phyloP scores from a whole-genome alignment of 163 green algal genomes.

The Picocystis sp. region DNA sequence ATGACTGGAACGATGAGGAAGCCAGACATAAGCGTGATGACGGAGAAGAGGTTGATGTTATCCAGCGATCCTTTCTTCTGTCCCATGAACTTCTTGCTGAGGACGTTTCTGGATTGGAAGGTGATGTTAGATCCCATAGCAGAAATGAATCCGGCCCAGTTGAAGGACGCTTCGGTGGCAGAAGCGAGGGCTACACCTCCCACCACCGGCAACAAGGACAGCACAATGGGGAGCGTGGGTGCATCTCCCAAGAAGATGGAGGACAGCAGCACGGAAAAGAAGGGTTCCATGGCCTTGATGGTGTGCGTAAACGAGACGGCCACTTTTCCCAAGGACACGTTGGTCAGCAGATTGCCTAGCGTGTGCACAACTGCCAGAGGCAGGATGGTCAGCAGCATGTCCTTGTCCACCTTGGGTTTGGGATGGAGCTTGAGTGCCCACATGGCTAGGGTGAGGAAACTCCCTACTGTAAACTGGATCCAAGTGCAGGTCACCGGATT shows the following conservation, averaged over 20 bases:
- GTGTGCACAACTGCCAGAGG: constrained; percentile 81
- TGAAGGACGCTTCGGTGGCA: constrained; percentile 47
- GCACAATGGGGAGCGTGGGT: constrained; percentile 15
- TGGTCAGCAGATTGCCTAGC: constrained; percentile 89
- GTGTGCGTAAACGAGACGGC: constrained; percentile 97
- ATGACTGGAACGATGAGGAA: constrained; percentile 68
- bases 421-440: constrained; percentile 49
- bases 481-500: constrained; percentile 67
- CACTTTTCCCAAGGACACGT: constrained; percentile 76
- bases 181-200: constrained; percentile 32
- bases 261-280: constrained; percentile 82
- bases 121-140: constrained; percentile 82
- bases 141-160: constrained; percentile 62
- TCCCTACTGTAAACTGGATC: constrained; percentile 60
- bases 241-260: constrained; percentile 46
- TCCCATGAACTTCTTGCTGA: constrained; percentile 90
- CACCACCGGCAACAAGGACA: constrained; percentile 29
- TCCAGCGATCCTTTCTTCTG: constrained; percentile 40
- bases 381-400: constrained; percentile 46
- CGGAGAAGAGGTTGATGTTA: constrained; percentile 83
- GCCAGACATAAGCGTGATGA: constrained; percentile 89
- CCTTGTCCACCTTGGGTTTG: constrained; percentile 24
- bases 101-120: constrained; percentile 87
- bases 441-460: constrained; percentile 32
- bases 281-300: constrained; percentile 93